These are phyloP conservation scores for Simplicillium aogashimaense DNA, from an alignment of 2,329 filamentous ascomycete genomes.

Conservation along the genomic window DNA sequence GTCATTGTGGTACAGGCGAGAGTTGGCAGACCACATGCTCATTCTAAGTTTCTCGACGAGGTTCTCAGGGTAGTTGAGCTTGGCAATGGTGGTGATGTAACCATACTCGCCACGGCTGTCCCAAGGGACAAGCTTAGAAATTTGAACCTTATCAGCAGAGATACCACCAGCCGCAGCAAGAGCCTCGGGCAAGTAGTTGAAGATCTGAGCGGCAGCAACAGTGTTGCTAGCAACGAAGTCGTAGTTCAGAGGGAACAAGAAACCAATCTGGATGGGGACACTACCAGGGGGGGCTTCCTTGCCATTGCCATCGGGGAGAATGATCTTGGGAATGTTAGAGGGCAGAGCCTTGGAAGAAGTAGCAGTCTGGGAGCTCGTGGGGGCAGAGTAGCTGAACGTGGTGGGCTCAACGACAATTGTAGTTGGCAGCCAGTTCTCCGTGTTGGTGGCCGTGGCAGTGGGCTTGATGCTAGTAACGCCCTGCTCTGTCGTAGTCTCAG, in stretches of 20 bases:
- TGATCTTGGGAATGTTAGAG: constrained; percentile 60
- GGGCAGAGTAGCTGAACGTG: constrained; percentile 20
- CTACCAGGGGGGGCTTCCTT: constrained; percentile 48
- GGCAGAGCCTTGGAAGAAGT: constrained; percentile 47
- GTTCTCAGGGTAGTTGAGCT: constrained; percentile 60
- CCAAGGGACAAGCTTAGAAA: constrained; percentile 65
- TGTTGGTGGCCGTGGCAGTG: constrained; percentile 31
- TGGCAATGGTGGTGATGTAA: constrained; percentile 70
- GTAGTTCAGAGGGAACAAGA: constrained; percentile 74
- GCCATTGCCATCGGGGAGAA: constrained; percentile 56
- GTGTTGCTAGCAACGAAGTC: constrained; percentile 64
- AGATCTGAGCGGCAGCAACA: constrained; percentile 74
- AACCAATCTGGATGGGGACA: constrained; percentile 73
- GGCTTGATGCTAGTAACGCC: constrained; percentile 28
- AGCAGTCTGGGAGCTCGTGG: constrained; percentile 23
- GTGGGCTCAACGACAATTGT: constrained; percentile 49
- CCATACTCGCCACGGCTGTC: constrained; percentile 60
- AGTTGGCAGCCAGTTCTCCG: constrained; percentile 43
- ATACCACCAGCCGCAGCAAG: constrained; percentile 57
- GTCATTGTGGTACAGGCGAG: constrained; percentile 64
- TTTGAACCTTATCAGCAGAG: constrained; percentile 42
- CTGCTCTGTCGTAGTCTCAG: neutral
- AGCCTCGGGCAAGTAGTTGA: constrained; percentile 64
- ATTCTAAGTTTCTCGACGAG: constrained; percentile 58
- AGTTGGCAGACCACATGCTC: constrained; percentile 61